Percentiles rank a stretch among this genome's conserved stretches.
These are phyloP conservation scores for Veloboletus limbatus DNA, from an alignment of 1,284 basidiomycete genomes.

Conservation along the genomic window DNA sequence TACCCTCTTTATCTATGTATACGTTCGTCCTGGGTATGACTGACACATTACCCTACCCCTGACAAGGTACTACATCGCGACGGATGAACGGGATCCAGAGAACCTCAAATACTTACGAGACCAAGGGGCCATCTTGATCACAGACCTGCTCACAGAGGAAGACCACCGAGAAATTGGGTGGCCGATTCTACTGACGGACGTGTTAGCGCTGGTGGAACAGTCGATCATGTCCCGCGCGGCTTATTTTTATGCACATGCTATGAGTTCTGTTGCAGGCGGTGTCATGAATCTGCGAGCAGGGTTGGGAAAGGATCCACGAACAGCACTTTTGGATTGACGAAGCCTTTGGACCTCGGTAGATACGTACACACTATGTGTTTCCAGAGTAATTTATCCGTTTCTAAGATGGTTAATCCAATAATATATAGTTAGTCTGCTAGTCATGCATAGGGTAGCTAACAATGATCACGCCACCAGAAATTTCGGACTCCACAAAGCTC, in stretches of 20 bases:
- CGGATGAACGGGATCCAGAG: constrained; percentile 41
- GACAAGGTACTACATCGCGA: constrained; percentile 45
- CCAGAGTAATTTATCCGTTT: no score
- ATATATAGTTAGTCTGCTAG: no score
- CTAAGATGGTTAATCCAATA: no score
- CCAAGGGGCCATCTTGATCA: constrained; percentile 40
- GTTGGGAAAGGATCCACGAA: constrained; percentile 40
- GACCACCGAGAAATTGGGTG: constrained; percentile 42
- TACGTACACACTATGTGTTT: no score
- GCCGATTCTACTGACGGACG: constrained; percentile 43
- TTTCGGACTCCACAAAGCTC: no score
- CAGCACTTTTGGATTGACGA: constrained; percentile 34
- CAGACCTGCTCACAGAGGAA: constrained; percentile 41
- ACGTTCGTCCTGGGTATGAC: neutral
- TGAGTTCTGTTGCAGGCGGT: constrained; percentile 45
- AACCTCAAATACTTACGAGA: constrained; percentile 36
- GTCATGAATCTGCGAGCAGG: constrained; percentile 41
- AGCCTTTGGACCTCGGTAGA: no score
- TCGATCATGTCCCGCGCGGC: constrained; percentile 36
- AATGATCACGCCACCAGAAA: no score
- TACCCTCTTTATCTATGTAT: neutral
- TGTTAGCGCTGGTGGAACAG: constrained; percentile 46
- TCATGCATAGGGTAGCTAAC: no score
- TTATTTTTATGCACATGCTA: constrained; percentile 45
- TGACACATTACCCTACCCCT: neutral